Conservation (phyloP, 345 rosid species). For the Eucalyptus sp. region DNA sequence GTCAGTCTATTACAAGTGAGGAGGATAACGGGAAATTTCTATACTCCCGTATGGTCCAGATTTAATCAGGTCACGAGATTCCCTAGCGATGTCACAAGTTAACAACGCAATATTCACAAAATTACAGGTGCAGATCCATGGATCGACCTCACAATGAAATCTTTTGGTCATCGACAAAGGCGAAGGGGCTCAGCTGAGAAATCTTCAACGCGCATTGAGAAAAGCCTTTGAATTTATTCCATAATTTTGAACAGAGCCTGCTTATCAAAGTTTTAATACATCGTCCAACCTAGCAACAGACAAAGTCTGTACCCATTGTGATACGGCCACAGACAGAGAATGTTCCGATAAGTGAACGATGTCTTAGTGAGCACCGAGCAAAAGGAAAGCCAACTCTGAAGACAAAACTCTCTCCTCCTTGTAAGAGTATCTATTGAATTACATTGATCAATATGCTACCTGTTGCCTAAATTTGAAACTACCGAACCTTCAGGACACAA, state of each 20-base stretch:
- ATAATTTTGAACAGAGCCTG: not conserved
- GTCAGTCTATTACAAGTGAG: not conserved
- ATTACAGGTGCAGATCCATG: not conserved
- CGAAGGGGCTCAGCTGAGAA: not conserved
- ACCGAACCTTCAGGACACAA: conserved; percentile 1
- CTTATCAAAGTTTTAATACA: not conserved
- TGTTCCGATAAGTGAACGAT: not conserved
- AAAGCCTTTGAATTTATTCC: not conserved
- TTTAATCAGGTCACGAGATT: not conserved
- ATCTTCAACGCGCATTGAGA: not conserved
- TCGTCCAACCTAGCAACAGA: not conserved
- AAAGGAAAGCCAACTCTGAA: not conserved
- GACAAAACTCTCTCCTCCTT: not conserved
- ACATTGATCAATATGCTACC: not conserved
- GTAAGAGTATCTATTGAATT: not conserved
- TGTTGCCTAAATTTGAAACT: not conserved
- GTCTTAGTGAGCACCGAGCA: not conserved
- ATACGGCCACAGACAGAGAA: not conserved
- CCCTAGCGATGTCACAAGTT: not conserved
- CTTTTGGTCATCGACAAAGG: not conserved
- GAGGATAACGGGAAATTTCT: not conserved
- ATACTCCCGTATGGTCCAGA: not conserved
- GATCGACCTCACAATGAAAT: not conserved
- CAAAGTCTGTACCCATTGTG: not conserved
- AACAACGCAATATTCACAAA: not conserved